A percentile compares a stretch with the other conserved stretches of the same genome.
Evolutionary conservation across 2,329 filamentous ascomycete genomes (phyloP).

Genomic region (Ramichloridium luteum): DNA sequence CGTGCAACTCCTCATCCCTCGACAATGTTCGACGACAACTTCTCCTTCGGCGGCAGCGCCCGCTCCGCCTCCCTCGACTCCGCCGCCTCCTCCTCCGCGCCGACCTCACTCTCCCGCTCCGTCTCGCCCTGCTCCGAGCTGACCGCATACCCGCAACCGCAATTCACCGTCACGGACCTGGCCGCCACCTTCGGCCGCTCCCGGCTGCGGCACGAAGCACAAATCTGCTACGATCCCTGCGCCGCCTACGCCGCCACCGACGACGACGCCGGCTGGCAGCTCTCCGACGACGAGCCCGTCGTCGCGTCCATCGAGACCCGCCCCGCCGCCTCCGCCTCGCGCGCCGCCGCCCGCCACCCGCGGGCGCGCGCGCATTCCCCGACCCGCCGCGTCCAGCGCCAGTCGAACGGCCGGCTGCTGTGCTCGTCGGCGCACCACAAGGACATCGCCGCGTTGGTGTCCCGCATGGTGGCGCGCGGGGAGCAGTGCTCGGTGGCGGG

Average conservation of each 20-base stretch:
- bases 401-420: slow-evolving; percentile 29
- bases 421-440: slow-evolving; percentile 27
- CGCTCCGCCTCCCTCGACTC: slow-evolving; percentile 19
- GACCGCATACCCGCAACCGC: slow-evolving; percentile 13
- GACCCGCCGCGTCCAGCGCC: slow-evolving; percentile 29
- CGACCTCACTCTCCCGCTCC: slow-evolving; percentile 17
- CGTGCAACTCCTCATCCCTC: no score
- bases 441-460: slow-evolving; percentile 31
- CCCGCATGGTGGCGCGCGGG: slow-evolving; percentile 29
- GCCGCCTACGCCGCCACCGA: slow-evolving; percentile 22
- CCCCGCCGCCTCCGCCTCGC: background rate
- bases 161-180: slow-evolving; percentile 22
- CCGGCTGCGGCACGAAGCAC: slow-evolving; percentile 16
- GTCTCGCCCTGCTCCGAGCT: slow-evolving; percentile 23
- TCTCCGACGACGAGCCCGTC: slow-evolving; percentile 9
- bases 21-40: slow-evolving; percentile 22
- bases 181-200: slow-evolving; percentile 19
- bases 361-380: slow-evolving; percentile 21
- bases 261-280: slow-evolving; percentile 21
- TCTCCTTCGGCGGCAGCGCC: slow-evolving; percentile 17
- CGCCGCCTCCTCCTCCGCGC: slow-evolving; percentile 11
- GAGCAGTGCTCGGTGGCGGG: slow-evolving; percentile 30
- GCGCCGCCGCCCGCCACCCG: no score
- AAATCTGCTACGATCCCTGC: slow-evolving; percentile 24
- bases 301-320: background rate